Percentiles rank a stretch among this genome's conserved stretches.
Evolutionary conservation across 495 filamentous ascomycete genomes (phyloP).

Genomic region (Neurospora terricola): DNA sequence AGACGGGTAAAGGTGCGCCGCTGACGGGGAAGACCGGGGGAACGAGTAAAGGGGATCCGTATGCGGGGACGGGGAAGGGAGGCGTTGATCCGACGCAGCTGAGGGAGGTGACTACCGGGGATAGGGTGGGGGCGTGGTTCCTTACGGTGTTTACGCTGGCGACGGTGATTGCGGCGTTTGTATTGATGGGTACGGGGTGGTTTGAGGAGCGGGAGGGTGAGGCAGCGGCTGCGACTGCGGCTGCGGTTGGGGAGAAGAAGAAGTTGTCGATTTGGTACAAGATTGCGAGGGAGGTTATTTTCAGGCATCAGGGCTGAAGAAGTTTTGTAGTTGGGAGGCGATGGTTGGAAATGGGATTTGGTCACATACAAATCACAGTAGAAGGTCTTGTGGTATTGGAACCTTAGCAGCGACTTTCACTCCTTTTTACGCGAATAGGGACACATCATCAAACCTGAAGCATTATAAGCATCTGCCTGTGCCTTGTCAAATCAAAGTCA

Average conservation of each 20-base stretch:
- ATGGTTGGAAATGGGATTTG: neutral
- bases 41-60: constrained; percentile 49
- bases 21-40: constrained; percentile 33
- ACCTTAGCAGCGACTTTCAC: neutral
- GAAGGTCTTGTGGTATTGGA: neutral
- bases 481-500: neutral
- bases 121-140: constrained; percentile 47
- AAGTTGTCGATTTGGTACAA: neutral
- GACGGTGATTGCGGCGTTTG: constrained; percentile 15
- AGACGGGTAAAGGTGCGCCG: neutral
- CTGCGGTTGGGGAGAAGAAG: neutral
- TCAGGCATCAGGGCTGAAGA: neutral
- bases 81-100: constrained; percentile 12
- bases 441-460: neutral
- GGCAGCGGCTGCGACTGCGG: neutral
- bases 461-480: neutral
- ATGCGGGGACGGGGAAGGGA: constrained; percentile 35
- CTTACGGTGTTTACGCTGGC: constrained; percentile 36
- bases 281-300: neutral
- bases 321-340: neutral
- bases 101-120: constrained; percentile 36
- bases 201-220: neutral
- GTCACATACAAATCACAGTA: neutral
- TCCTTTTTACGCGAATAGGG: neutral
- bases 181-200: constrained; percentile 16